Evolutionary conservation across 2,329 filamentous ascomycete genomes (phyloP), one percentile per base, ranked within the genome.

Genomic region (Stenocarpella maydis): DNA sequence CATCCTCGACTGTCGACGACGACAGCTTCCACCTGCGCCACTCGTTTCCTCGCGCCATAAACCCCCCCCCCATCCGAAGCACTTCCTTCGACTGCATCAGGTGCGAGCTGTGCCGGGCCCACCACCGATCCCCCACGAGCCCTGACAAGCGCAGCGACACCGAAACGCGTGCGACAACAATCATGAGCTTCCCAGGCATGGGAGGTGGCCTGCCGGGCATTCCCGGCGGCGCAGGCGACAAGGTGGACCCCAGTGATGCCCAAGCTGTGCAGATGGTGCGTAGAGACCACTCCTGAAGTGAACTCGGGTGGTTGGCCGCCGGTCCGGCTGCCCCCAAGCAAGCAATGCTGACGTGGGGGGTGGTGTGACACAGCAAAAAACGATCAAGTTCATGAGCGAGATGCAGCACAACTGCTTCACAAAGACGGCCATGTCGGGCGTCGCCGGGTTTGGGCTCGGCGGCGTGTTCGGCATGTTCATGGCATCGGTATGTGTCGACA

Each of bases 401-500:
- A 91, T 97, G 84, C 89, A 94, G 93, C 95, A 98, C 81, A 97
- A 93, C 41, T 99, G 96, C 79, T 89, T 91, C 28, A 91, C 91
- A 69, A 99, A 99, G 81, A 92, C 94, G 21, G 91, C 89, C 74
- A 92, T 99, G 82, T 92, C 95, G 0, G 96, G 95, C 69, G 93
- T 92, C 28, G 97, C 97, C 89, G 96, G 96, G 19, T 98, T 98
- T 76, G 96, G 91, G 45, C 91, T 99, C 74, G 96, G 96, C 72
- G 96, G 94, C 76, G 85, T 97, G 52, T 99, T 99, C 75, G 96
- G 96, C 74, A 87, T 98, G 76, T 99, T 99, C 85, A 99, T 98
- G 95, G 94, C 95, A 70, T 96, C 93, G 77, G 94, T 97, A 90
- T 73, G 91, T 67, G n/a, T n/a, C n/a, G n/a, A n/a, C n/a, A n/a